Evolutionary conservation across 768 basidiomycete species (phyloP).

Genomic region (Serendipita sp.): DNA sequence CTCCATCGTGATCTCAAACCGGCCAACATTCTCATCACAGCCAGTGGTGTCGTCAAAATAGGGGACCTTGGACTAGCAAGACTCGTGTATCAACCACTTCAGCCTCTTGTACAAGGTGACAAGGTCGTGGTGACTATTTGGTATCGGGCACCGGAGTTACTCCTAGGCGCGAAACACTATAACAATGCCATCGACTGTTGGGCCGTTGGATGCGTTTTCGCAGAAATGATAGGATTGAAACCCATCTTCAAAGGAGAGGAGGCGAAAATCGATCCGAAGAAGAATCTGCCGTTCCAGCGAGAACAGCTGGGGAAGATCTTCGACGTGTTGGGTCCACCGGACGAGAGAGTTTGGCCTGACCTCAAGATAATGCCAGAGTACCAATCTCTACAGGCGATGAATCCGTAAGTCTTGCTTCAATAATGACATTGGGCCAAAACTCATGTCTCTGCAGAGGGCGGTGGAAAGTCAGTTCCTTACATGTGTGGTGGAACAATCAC

Average conservation of each 20-base stretch:
- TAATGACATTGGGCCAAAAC: not conserved
- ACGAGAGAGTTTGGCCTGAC: slow-evolving; percentile 75
- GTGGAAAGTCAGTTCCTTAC: slow-evolving; percentile 43
- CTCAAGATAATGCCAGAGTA: slow-evolving; percentile 80
- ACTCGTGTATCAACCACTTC: slow-evolving; percentile 77
- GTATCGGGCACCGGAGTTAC: slow-evolving; percentile 94
- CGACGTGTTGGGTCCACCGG: slow-evolving; percentile 80
- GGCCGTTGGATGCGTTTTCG: slow-evolving; percentile 97
- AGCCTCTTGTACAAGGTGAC: slow-evolving; percentile 82
- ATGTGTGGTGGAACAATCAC: slow-evolving; percentile 53
- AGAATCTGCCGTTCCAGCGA: slow-evolving; percentile 91
- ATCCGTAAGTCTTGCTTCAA: slow-evolving; percentile 32
- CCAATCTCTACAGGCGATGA: slow-evolving; percentile 60
- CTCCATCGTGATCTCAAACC: slow-evolving; percentile 97
- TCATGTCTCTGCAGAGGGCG: slow-evolving; percentile 13
- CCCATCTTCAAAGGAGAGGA: slow-evolving; percentile 99
- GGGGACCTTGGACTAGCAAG: slow-evolving; percentile 95
- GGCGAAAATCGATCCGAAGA: slow-evolving; percentile 85
- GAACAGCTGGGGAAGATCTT: slow-evolving; percentile 95
- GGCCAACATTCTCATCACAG: slow-evolving; percentile 92
- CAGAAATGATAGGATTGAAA: slow-evolving; percentile 78
- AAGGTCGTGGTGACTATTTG: slow-evolving; percentile 99
- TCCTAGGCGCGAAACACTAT: slow-evolving; percentile 94
- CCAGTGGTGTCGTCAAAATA: slow-evolving; percentile 81
- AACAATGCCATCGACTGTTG: slow-evolving; percentile 93